Base-by-base conservation (phyloP, 768 basidiomycete genomes). In the Russula virescens region DNA sequence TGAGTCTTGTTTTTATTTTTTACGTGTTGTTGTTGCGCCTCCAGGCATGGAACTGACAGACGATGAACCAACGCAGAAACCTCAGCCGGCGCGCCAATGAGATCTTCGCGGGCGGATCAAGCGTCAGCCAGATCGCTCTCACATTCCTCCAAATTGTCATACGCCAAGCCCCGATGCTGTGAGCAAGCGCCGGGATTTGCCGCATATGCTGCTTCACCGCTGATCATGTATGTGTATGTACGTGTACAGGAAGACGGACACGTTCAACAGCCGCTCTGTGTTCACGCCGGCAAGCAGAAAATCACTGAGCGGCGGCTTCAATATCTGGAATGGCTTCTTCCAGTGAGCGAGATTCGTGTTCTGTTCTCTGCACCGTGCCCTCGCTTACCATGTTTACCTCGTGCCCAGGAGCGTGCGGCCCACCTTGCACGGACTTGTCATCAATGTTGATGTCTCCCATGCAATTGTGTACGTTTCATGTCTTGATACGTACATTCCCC, bases 281-380 rank as follows among this genome's bases (percentile, higher is more conserved):
- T 66, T 66, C 49, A 65, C 65, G 13, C 6, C 61, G 9, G 28
- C 52, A 5, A 58, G 34, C 50, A 59, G 19, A 31, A 59, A 59
- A 14, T 42, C 55, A 14, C 13, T 66, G 34, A 59, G 63, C 26
- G 62, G 62, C 18, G 65, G 65, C 11, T 66, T 66, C 50, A 58
- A 66, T n/a, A 54, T 66, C 13, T 66, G 65, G 65, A 65, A 63
- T 5, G 65, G 65, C 18, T 66, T 55, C 45, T 66, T 66, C 9
- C 65, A 66, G 65, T 66, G 38, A n/a, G 65, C 48, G 18, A 5
- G 53, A 26, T 19, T 2, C 31, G 21, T 34, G 4, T 4, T 28
- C n/a, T n/a, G n/a, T n/a, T n/a, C 28, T 19, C 14, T 28, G 11
- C 34, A 21, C 21, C 18, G 38, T 40, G 13, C 4, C 1, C 9